Conservation (phyloP, 2,329 filamentous ascomycete genomes). For the Phialophora expanda region DNA sequence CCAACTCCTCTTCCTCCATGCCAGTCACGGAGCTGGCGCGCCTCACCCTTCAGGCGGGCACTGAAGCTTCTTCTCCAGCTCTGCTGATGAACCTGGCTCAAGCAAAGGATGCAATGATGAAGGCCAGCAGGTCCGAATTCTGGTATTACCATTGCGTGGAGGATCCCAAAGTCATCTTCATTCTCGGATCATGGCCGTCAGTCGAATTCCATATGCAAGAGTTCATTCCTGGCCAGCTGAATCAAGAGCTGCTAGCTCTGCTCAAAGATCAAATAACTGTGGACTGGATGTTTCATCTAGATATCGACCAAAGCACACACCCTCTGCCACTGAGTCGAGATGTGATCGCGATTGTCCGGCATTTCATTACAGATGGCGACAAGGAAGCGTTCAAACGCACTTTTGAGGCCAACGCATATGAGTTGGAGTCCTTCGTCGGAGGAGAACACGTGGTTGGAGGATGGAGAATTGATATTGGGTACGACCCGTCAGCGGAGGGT, state of each 20-base stretch:
- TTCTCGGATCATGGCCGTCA: slow-evolving; percentile 55
- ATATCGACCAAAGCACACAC: slow-evolving; percentile 41
- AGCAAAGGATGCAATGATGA: slow-evolving; percentile 48
- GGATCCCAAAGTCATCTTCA: slow-evolving; percentile 50
- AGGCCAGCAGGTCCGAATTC: slow-evolving; percentile 47
- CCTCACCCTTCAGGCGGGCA: slow-evolving; percentile 45
- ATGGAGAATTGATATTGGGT: slow-evolving; percentile 48
- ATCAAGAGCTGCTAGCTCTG: slow-evolving; percentile 48
- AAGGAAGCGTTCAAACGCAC: slow-evolving; percentile 19
- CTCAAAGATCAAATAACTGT: slow-evolving; percentile 49
- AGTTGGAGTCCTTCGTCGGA: slow-evolving; percentile 33
- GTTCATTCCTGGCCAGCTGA: slow-evolving; percentile 52
- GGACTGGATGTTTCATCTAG: slow-evolving; percentile 53
- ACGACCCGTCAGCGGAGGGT: slow-evolving; percentile 25
- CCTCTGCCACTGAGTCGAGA: slow-evolving; percentile 16
- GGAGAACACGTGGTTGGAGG: slow-evolving; percentile 45
- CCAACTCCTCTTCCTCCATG: slow-evolving; percentile 40
- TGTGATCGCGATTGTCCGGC: slow-evolving; percentile 26
- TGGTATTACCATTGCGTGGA: slow-evolving; percentile 53
- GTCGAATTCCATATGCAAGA: slow-evolving; percentile 49
- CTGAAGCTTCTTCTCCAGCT: slow-evolving; percentile 34
- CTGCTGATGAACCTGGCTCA: slow-evolving; percentile 44
- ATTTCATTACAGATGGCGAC: slow-evolving; percentile 26
- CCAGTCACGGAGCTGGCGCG: slow-evolving; percentile 55
- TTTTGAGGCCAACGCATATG: slow-evolving; percentile 15